A percentile compares a stretch with the other conserved stretches of the same genome.
Conservation (phyloP, 163 green algal genomes). For the Prototheca wickerhamii region DNA sequence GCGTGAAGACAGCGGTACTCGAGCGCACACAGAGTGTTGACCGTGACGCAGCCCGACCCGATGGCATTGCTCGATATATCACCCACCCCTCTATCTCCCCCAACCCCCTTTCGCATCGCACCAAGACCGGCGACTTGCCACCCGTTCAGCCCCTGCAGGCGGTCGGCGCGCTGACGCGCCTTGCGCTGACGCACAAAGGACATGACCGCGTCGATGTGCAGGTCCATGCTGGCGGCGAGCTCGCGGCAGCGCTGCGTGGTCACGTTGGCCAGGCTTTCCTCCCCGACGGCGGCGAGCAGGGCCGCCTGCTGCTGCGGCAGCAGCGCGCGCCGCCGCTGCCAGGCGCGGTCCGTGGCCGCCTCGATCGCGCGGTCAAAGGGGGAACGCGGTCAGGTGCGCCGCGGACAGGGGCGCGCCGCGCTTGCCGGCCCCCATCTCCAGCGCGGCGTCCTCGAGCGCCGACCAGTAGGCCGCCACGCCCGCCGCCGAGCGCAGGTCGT, state of each 20-base stretch:
- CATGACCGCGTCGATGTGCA: slow-evolving; percentile 2
- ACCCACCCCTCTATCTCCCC: too few relatives aligned
- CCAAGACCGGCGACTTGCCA: neutral
- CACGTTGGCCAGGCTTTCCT: neutral
- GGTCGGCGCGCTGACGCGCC: neutral
- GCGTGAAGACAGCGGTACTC: too few relatives aligned
- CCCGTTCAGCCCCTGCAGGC: neutral
- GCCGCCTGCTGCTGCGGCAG: neutral
- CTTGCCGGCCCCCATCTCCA: neutral
- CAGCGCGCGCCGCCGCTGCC: neutral
- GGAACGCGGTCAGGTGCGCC: slow-evolving; percentile 5
- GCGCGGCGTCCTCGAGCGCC: neutral
- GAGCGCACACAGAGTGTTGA: too few relatives aligned
- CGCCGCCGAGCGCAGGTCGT: neutral
- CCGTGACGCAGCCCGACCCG: too few relatives aligned
- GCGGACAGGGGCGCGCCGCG: neutral
- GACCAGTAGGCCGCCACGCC: slow-evolving; percentile 2
- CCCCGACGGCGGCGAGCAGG: neutral
- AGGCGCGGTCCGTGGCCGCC: slow-evolving; percentile 3
- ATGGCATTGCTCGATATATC: too few relatives aligned
- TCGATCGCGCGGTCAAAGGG: slow-evolving; percentile 12
- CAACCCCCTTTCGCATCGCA: neutral
- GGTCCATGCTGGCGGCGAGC: neutral
- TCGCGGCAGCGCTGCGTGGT: too few relatives aligned
- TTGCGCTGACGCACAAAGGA: slow-evolving; percentile 3